phyloP scores from a whole-genome alignment of 768 basidiomycete species.

The Tricholoma saponaceum region DNA sequence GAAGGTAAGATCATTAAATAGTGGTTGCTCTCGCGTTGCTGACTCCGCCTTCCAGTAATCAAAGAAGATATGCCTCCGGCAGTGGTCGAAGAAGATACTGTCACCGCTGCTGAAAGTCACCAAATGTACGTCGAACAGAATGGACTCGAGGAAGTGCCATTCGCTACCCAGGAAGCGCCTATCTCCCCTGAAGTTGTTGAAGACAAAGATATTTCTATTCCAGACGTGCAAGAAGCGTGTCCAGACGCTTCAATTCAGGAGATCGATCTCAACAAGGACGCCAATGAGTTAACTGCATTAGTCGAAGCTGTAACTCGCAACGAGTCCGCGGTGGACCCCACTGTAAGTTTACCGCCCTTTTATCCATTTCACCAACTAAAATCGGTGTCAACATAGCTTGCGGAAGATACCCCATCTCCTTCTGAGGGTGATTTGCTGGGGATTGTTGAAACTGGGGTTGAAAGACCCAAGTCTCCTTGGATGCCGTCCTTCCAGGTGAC shows the following conservation, averaged over 20 bases:
- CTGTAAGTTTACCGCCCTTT: not conserved
- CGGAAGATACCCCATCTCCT: not conserved
- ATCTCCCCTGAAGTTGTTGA: not conserved
- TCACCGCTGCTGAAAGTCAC: not conserved
- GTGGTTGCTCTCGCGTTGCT: not conserved
- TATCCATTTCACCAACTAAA: not conserved
- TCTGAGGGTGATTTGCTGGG: not conserved
- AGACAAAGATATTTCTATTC: not conserved
- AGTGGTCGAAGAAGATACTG: not conserved
- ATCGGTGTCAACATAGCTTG: not conserved
- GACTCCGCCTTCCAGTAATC: not conserved
- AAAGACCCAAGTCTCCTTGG: constrained; percentile 48
- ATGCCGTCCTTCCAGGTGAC: constrained; percentile 51
- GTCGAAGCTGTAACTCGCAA: not conserved
- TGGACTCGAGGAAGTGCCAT: not conserved
- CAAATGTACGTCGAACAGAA: not conserved
- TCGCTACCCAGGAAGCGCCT: not conserved
- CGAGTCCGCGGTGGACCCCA: not conserved
- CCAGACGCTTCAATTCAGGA: not conserved
- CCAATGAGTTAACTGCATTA: not conserved
- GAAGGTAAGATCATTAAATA: not conserved
- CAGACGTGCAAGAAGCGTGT: not conserved
- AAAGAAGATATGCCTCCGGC: not conserved
- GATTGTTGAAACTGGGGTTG: constrained; percentile 20
- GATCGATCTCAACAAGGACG: not conserved